These are phyloP conservation scores for Lachancea kluyveri DNA, from an alignment of 805 yeast genomes.

Conservation along the genomic window DNA sequence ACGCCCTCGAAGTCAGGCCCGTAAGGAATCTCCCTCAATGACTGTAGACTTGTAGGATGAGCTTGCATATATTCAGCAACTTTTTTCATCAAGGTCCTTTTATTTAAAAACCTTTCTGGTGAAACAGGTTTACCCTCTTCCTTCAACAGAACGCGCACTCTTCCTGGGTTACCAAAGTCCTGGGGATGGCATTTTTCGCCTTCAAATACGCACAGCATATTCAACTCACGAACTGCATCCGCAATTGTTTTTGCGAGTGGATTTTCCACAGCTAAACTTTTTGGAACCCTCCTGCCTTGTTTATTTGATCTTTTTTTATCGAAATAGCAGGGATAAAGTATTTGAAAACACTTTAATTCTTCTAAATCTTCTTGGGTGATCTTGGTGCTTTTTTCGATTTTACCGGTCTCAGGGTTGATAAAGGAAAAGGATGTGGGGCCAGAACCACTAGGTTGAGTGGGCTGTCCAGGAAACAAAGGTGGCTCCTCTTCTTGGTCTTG, in stretches of 20 bases:
- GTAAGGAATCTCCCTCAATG: slow-evolving; percentile 58
- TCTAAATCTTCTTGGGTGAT: slow-evolving; percentile 52
- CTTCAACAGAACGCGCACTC: slow-evolving; percentile 72
- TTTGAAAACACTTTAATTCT: slow-evolving; percentile 62
- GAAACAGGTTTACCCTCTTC: slow-evolving; percentile 39
- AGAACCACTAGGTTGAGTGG: background rate
- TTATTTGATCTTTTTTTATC: slow-evolving; percentile 67
- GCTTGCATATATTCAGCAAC: slow-evolving; percentile 55
- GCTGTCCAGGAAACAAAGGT: slow-evolving; percentile 23
- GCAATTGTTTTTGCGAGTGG: slow-evolving; percentile 81
- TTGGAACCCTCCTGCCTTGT: slow-evolving; percentile 78
- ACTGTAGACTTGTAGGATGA: slow-evolving; percentile 63
- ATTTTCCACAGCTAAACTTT: slow-evolving; percentile 66
- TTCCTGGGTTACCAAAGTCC: slow-evolving; percentile 97
- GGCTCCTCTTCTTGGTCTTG: slow-evolving; percentile 42
- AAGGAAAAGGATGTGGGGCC: slow-evolving; percentile 12
- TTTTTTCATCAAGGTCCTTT: slow-evolving; percentile 57
- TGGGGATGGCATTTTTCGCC: slow-evolving; percentile 90
- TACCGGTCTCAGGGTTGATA: slow-evolving; percentile 26
- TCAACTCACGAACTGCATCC: slow-evolving; percentile 52
- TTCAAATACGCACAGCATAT: slow-evolving; percentile 45
- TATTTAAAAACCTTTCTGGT: slow-evolving; percentile 33
- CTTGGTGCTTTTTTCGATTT: slow-evolving; percentile 21
- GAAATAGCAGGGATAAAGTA: slow-evolving; percentile 88
- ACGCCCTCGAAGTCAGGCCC: slow-evolving; percentile 57